Percentiles rank a stretch among this genome's conserved stretches.
These are phyloP conservation scores for Botrytis medusae DNA, from an alignment of 2,329 filamentous ascomycete genomes.

Conservation along the genomic window DNA sequence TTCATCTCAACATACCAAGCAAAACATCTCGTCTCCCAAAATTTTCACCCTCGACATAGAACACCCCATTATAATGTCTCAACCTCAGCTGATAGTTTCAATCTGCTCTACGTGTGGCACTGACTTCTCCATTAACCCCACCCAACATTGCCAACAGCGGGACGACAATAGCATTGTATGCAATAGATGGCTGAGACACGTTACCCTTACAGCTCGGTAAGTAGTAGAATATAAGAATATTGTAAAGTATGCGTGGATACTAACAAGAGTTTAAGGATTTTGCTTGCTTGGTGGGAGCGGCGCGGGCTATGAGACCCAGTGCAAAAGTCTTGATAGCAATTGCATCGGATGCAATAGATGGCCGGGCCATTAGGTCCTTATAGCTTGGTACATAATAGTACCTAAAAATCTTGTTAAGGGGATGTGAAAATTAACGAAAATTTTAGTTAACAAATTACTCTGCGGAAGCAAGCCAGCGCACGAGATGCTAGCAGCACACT, in stretches of 20 bases:
- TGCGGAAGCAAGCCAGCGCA: not conserved
- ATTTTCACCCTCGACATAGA: not conserved
- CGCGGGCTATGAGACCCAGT: fast-evolving
- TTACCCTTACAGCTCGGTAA: not conserved
- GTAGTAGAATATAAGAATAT: not conserved
- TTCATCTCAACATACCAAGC: not conserved
- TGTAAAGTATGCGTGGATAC: not conserved
- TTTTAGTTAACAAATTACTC: not conserved
- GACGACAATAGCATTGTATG: not conserved
- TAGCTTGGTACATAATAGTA: not conserved
- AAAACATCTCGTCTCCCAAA: not conserved
- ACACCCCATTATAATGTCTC: too few relatives aligned
- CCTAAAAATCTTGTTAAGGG: fast-evolving
- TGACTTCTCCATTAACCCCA: fast-evolving
- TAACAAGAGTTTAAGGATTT: not conserved
- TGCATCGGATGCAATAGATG: not conserved
- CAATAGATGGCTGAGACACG: fast-evolving
- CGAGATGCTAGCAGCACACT: not conserved
- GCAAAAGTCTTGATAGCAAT: not conserved
- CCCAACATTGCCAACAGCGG: not conserved
- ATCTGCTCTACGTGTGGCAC: not conserved
- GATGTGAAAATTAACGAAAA: not conserved
- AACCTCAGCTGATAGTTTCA: too few relatives aligned
- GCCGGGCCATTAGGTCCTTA: not conserved
- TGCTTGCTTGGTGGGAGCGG: not conserved